Base-by-base conservation (phyloP, 2,329 filamentous ascomycete species). In the Aspergillus aculeatinus region DNA sequence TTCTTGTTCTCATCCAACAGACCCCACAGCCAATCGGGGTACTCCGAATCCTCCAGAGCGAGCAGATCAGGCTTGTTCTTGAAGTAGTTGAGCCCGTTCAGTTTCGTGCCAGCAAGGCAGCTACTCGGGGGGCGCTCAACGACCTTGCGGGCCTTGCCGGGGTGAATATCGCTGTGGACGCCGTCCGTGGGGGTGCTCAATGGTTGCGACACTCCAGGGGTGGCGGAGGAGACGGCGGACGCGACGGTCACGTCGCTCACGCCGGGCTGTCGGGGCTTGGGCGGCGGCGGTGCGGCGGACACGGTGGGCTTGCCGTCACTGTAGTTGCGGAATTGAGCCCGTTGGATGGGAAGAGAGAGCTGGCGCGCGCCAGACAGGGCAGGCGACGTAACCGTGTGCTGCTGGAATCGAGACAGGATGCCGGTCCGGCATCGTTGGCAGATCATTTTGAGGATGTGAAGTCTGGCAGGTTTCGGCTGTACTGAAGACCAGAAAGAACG, bases 1-100 rank as follows among this genome's bases (percentile, higher is more conserved):
- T 72, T 74, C 58, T 68, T 71, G n/a, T 67, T 58, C 57, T 75
- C 70, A 54, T 78, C 76, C 60, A 80, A 63, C 59, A 81, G 66
- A 4, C 65, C 70, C 79, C 79, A 81, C 56, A 81, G 62, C 79
- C 79, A 81, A 14, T 79, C 75, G 14, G 79, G 79, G 63, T 81
- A 81, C 63, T 81, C 79, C 48, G 73, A 70, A 63, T 81, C 79
- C 58, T 81, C 79, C 67, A 75, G 62, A 12, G 79, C 79, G 54
- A 79, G 56, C 25, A 80, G 62, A 42, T 79, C 76, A 6, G 77
- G 74, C 61, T 80, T 78, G 65, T 79, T 79, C 67, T 81, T 81
- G 58, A 77, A 74, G 66, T 81, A 81, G 60, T 79, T 79, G 49
- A 81, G 69, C 12, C 78, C 77, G 25, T 70, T 70, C 60, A 81